Base-by-base conservation (phyloP, 352 stramenopile genomes). In the Halophytophthora polymorphica region DNA sequence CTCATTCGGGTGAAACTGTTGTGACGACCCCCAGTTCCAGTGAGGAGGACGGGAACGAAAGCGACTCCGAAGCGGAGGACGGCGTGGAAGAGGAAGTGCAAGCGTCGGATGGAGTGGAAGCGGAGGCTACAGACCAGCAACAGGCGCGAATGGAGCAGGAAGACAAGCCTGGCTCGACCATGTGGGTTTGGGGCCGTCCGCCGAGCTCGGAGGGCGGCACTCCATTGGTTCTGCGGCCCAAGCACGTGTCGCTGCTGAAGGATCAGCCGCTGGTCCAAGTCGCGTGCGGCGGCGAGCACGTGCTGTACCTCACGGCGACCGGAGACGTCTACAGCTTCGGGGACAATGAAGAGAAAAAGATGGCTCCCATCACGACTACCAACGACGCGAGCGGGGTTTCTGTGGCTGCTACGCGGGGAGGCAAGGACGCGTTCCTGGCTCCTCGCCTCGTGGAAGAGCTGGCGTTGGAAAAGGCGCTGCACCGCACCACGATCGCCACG, bases 261-360 rank as follows among this genome's bases (percentile, higher is more conserved):
- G 74, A 76, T 0, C 83, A 91, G 64, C 63, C 68, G 13, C 76
- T 93, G 19, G 57, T 89, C 21, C 71, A 91, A 58, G 69, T 93
- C 12, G 80, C 83, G 6, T 93, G 79, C 47, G 83, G 83, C 35
- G 83, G 80, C 2, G 81, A 91, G 41, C 77, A 89, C 45, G 51
- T 91, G 39, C 58, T 93, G 1, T 93, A 89, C 46, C 51, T 93
- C 14, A 91, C 78, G 3, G 73, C 75, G 1, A 84, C 73, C 1
- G 82, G 82, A 10, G 82, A 93, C 39, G 77, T 93, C 23, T 93
- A 93, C 50, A 87, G 73, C 41, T 93, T 79, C 51, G 79, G 79
- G 0, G 77, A 90, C 34, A 71, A 66, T 41, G 82, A 88, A 54
- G 78, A 90, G 40, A 83, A 77, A 45, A 78, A 70, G 35, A 42